Evolutionary conservation across 164 flowering plant genomes (phyloP).

Genomic region (Magnolia officinalis): DNA sequence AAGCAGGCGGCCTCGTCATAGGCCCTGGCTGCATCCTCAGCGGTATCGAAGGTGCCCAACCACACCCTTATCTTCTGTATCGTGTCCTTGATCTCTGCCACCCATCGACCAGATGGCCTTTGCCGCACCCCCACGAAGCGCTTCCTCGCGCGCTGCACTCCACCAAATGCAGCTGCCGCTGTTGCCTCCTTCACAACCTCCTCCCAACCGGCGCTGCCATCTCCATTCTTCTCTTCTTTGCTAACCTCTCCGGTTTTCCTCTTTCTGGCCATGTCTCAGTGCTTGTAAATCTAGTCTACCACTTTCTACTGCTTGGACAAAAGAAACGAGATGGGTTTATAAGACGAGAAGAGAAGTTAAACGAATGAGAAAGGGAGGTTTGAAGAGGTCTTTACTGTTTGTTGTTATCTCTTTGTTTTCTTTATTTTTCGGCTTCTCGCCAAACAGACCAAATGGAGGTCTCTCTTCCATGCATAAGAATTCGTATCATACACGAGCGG

Average conservation of each 20-base stretch:
- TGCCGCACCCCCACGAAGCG: slow-evolving; percentile 49
- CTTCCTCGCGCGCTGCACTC: slow-evolving; percentile 26
- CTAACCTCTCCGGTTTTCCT: slow-evolving; percentile 21
- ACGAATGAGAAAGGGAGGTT: background rate
- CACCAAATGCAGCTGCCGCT: slow-evolving; percentile 17
- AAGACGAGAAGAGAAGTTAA: background rate
- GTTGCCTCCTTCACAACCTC: slow-evolving; percentile 25
- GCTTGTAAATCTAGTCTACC: background rate
- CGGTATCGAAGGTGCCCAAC: slow-evolving; percentile 49
- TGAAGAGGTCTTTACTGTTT: slow-evolving; percentile 19
- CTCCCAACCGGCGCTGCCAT: slow-evolving; percentile 19
- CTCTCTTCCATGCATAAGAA: background rate
- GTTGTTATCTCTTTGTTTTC: slow-evolving; percentile 20
- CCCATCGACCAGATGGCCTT: slow-evolving; percentile 52
- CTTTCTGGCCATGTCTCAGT: slow-evolving; percentile 22
- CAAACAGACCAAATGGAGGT: slow-evolving; percentile 18
- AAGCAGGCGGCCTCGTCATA: slow-evolving; percentile 52
- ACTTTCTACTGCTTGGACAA: background rate
- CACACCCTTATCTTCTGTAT: slow-evolving; percentile 51
- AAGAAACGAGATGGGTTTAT: slow-evolving; percentile 5
- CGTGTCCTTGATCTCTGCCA: slow-evolving; percentile 46
- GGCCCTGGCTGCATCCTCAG: slow-evolving; percentile 53
- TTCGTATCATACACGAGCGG: too few species aligned
- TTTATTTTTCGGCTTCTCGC: slow-evolving; percentile 10
- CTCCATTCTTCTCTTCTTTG: slow-evolving; percentile 4